A percentile compares a stretch with the other conserved stretches of the same genome.
Evolutionary conservation across 352 stramenopile species (phyloP).

Genomic region (Phytophthora pistaciae): DNA sequence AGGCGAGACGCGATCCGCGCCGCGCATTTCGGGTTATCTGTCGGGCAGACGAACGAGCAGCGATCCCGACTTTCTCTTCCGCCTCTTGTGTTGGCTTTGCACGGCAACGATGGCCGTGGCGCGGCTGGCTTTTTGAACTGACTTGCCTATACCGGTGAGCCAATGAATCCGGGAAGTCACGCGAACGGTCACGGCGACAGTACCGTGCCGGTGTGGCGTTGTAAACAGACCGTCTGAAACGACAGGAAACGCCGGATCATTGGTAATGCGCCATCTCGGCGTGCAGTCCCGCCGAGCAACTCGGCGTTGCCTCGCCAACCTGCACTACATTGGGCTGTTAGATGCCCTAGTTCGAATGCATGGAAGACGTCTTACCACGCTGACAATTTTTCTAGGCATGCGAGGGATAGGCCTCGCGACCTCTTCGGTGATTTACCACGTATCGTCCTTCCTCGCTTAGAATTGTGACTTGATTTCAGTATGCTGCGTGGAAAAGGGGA

Average conservation of each 20-base stretch:
- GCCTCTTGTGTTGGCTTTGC: conserved; percentile 1
- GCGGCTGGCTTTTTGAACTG: conserved; percentile 26
- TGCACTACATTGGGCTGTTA: background rate
- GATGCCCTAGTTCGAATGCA: background rate
- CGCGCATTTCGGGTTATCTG: conserved; percentile 6
- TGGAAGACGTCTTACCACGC: background rate
- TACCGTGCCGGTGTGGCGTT: conserved; percentile 20
- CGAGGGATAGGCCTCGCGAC: conserved; percentile 16
- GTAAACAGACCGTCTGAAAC: conserved; percentile 7
- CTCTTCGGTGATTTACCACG: conserved; percentile 6
- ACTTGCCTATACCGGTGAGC: conserved; percentile 26
- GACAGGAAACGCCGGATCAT: conserved; percentile 12
- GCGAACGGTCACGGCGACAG: conserved; percentile 10
- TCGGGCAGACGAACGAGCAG: conserved; percentile 2
- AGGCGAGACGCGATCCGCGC: conserved; percentile 6
- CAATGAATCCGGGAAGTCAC: conserved; percentile 24
- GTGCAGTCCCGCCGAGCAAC: background rate
- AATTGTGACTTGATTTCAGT: conserved; percentile 17
- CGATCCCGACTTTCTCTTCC: background rate
- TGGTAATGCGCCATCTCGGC: conserved; percentile 2
- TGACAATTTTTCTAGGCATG: conserved; percentile 3
- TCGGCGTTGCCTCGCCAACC: background rate
- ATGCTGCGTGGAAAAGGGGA: conserved; percentile 21
- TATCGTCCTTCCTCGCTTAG: conserved; percentile 2
- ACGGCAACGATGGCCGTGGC: background rate